A percentile compares a stretch with the other conserved stretches of the same genome.
Evolutionary conservation across 768 basidiomycete species (phyloP).

Genomic region (Rubroboletus satanas): DNA sequence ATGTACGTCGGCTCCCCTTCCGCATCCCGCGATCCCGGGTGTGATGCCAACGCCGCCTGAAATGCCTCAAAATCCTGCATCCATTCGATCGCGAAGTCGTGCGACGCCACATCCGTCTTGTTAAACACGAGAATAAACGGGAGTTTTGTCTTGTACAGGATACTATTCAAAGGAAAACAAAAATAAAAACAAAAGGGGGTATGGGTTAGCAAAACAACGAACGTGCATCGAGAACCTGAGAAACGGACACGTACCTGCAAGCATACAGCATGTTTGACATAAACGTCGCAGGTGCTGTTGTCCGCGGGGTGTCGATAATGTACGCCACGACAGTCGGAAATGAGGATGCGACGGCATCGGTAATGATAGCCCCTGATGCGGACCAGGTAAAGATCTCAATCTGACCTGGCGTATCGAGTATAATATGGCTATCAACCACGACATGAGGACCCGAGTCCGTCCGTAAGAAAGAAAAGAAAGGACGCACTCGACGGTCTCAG

Average conservation of each 20-base stretch:
- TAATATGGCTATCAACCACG: conserved; percentile 64
- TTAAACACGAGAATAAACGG: conserved; percentile 99
- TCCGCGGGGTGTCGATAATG: conserved; percentile 94
- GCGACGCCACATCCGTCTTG: conserved; percentile 90
- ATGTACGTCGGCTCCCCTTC: conserved; percentile 96
- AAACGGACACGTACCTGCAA: conserved; percentile 62
- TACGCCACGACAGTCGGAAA: conserved; percentile 95
- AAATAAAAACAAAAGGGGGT: not conserved
- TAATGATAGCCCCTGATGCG: conserved; percentile 97
- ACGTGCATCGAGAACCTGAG: not conserved
- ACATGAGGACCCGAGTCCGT: not conserved
- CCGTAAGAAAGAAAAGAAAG: not conserved
- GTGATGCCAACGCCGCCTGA: conserved; percentile 78
- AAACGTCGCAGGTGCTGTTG: conserved; percentile 92
- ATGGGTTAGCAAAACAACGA: not conserved
- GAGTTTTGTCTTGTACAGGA: conserved; percentile 95
- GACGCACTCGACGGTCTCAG: conserved; percentile 82
- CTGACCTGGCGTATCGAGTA: conserved; percentile 96
- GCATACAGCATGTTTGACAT: conserved; percentile 99
- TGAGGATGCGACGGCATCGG: conserved; percentile 90
- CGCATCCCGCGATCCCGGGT: conserved; percentile 61
- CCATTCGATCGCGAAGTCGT: conserved; percentile 94
- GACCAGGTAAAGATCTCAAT: conserved; percentile 99
- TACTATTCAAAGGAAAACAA: conserved; percentile 44
- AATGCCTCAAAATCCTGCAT: conserved; percentile 98